These are phyloP conservation scores for Nicotiana sylvestris DNA, from an alignment of 257 asterid species.

Conservation along the genomic window DNA sequence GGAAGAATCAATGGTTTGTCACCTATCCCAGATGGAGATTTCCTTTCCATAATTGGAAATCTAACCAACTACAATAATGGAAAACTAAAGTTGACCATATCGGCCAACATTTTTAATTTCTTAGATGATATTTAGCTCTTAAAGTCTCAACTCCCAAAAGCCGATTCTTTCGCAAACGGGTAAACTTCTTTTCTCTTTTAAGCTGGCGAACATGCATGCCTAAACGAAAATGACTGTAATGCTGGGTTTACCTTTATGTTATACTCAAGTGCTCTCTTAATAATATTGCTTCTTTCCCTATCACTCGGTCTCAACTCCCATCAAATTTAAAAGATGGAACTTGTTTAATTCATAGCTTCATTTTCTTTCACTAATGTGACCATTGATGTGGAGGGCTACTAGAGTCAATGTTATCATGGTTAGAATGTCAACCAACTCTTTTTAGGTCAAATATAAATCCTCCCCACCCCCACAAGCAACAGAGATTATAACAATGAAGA, in stretches of 20 bases:
- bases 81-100: not conserved
- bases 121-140: too few species aligned
- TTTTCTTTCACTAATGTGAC: not conserved
- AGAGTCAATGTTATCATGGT: not conserved
- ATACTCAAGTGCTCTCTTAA: not conserved
- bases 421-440: not conserved
- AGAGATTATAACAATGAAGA: not conserved
- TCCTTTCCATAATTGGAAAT: not conserved
- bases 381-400: slow-evolving; percentile 7
- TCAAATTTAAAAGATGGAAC: not conserved
- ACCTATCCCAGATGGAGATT: not conserved
- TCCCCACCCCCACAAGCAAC: not conserved
- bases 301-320: slow-evolving; percentile 13
- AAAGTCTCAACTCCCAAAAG: not conserved
- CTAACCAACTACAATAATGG: not conserved
- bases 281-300: slow-evolving; percentile 8
- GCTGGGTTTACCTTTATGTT: not conserved
- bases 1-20: too few species aligned
- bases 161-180: not conserved
- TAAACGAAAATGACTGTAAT: not conserved
- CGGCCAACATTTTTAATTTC: not conserved
- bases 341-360: not conserved
- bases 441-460: not conserved
- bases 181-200: not conserved
- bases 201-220: not conserved